Evolutionary conservation across 371 early-diverging fungal genomes (phyloP), one percentile per base, ranked within the genome.

Genomic region (Coemansia linderi): DNA sequence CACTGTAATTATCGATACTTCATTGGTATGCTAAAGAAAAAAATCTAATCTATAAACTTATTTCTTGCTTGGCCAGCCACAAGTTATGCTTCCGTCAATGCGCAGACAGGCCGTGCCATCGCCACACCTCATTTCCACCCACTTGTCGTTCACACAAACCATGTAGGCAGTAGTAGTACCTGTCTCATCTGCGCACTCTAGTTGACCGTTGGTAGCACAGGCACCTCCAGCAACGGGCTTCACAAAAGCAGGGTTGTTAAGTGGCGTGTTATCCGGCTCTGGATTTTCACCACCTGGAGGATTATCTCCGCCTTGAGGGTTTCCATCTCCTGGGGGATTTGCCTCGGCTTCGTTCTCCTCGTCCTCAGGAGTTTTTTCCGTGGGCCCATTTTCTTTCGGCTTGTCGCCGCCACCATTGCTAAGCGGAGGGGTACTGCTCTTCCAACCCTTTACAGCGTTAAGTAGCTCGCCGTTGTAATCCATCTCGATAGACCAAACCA

Each of bases 401-500:
- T 29, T 29, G 7, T 15, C 22, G 0, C 4, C 15, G 7, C 13
- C 22, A 2, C 15, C 15, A 10, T 50, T 24, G 13, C 24, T 24
- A 13, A 24, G 27, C 1, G 27, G 24, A 9, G 50, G 13, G 24
- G 1, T 46, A 29, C 54, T 17, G 15, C 15, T 29, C 12, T 29
- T 52, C 54, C 54, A 54, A 7, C 5, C 17, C 31, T 10, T 54
- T 13, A 63, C 46, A 8, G 50, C 54, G 13, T 56, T 57, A 12
- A 66, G 17, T 13, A 66, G 59, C 50, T 66, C 66, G 62, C 68
- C 73, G 40, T 81, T 71, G 43, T 60, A 77, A 31, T 83, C 81
- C 77, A 79, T 81, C 66, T 75, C 71, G 48, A 84, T 64, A 1
- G 82, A 85, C 88, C 90, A 90, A 40, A 87, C 84, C 87, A 89